Evolutionary conservation across 208 protist genomes (phyloP).

Genomic region (Leishmania turanica): DNA sequence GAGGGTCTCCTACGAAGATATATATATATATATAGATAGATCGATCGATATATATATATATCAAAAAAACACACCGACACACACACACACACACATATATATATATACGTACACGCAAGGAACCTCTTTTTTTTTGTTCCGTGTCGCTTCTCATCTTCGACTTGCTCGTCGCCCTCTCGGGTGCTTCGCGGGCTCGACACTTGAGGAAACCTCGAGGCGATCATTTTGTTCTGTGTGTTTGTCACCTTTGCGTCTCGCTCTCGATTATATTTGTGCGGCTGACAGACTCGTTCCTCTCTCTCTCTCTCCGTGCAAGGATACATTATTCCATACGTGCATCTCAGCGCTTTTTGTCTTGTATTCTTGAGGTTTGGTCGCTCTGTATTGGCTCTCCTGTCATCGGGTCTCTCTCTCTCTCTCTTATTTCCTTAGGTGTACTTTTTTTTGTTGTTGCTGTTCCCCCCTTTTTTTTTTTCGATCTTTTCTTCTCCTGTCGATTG

Average conservation of each 20-base stretch:
- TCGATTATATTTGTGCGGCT: neutral
- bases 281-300: neutral
- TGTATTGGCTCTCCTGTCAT: neutral
- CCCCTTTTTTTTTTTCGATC: neutral
- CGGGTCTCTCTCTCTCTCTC: too few relatives aligned
- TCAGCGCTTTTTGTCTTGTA: neutral
- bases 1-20: neutral
- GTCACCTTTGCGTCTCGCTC: neutral
- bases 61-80: neutral
- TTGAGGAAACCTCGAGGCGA: neutral
- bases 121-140: neutral
- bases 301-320: neutral
- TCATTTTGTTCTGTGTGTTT: neutral
- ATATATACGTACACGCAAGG: neutral
- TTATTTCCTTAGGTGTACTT: neutral
- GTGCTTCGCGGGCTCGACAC: neutral
- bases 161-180: neutral
- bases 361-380: neutral
- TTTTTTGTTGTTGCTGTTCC: neutral
- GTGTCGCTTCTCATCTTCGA: neutral
- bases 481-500: neutral
- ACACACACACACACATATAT: neutral
- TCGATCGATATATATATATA: too few relatives aligned
- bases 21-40: constrained; percentile 1
- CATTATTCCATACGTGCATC: neutral